Evolutionary conservation across 2,329 filamentous ascomycete species (phyloP).

Genomic region (Periconia sp.): DNA sequence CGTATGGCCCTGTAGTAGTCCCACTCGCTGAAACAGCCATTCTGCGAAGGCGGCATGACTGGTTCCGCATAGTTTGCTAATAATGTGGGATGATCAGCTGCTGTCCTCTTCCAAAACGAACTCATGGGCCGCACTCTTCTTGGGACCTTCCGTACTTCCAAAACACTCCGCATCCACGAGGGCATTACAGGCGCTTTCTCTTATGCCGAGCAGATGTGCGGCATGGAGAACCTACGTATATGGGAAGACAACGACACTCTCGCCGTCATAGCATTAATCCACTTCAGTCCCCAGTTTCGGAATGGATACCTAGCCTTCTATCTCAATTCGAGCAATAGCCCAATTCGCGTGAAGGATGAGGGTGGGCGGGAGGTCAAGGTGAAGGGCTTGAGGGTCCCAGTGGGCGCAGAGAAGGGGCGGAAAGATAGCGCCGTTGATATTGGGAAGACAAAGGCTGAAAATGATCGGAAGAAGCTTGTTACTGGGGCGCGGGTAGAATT

Average conservation of each 20-base stretch:
- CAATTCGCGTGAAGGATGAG: constrained; percentile 50
- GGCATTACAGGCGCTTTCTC: constrained; percentile 49
- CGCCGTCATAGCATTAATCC: constrained; percentile 52
- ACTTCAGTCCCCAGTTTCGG: constrained; percentile 52
- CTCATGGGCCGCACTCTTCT: constrained; percentile 53
- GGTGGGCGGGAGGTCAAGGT: constrained; percentile 48
- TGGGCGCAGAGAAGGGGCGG: constrained; percentile 24
- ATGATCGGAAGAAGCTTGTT: constrained; percentile 48
- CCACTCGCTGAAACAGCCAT: too few relatives aligned
- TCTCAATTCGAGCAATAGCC: constrained; percentile 47
- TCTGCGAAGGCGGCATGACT: too few relatives aligned
- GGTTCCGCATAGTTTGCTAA: too few relatives aligned
- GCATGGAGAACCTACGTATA: constrained; percentile 54
- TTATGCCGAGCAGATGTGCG: constrained; percentile 57
- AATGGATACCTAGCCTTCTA: constrained; percentile 54
- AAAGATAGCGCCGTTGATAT: constrained; percentile 26
- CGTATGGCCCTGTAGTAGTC: constrained; percentile 4
- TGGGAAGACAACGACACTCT: constrained; percentile 53
- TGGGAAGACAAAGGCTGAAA: constrained; percentile 9
- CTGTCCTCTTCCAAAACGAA: constrained; percentile 53
- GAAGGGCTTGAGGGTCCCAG: constrained; percentile 49
- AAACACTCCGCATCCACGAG: constrained; percentile 53
- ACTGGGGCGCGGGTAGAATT: constrained; percentile 53
- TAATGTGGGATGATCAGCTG: too few relatives aligned
- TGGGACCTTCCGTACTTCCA: constrained; percentile 50